phyloP scores from a whole-genome alignment of 805 yeast species.

The Starmerella lactis-condensi region DNA sequence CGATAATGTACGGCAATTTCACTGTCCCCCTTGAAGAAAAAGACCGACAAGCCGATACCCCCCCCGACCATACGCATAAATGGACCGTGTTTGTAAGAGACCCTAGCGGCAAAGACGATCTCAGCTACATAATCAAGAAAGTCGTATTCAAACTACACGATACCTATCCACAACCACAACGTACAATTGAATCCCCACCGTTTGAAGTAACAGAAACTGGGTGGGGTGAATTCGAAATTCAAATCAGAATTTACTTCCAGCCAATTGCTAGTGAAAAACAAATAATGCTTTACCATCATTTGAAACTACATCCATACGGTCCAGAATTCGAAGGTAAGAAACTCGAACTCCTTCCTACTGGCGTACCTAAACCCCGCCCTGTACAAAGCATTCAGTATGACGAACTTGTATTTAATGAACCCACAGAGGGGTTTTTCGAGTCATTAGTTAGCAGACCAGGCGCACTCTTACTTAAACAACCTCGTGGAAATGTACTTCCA shows the following conservation, averaged over 20 bases:
- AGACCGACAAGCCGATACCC: conserved; percentile 41
- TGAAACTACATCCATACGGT: conserved; percentile 77
- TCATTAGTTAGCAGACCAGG: conserved; percentile 36
- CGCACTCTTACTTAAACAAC: conserved; percentile 23
- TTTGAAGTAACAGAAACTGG: conserved; percentile 94
- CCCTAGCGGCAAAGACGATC: conserved; percentile 54
- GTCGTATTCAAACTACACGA: conserved; percentile 92
- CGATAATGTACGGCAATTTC: conserved; percentile 63
- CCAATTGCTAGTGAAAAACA: conserved; percentile 80
- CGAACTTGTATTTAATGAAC: conserved; percentile 87
- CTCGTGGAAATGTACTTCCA: conserved; percentile 18
- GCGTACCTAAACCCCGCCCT: conserved; percentile 21
- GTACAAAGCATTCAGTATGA: conserved; percentile 58
- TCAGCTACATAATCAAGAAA: conserved; percentile 63
- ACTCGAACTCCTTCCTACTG: conserved; percentile 13
- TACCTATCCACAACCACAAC: conserved; percentile 71
- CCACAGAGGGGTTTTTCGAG: conserved; percentile 76
- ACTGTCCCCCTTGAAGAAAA: conserved; percentile 45
- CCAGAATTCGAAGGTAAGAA: conserved; percentile 16
- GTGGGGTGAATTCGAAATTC: conserved; percentile 97
- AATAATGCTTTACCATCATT: conserved; percentile 67
- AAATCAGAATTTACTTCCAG: conserved; percentile 68
- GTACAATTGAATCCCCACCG: conserved; percentile 79
- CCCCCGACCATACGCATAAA: conserved; percentile 78
- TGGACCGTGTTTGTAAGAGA: conserved; percentile 88